Base-by-base conservation (phyloP, 2,329 filamentous ascomycete genomes). In the Podosphaera xanthii region DNA sequence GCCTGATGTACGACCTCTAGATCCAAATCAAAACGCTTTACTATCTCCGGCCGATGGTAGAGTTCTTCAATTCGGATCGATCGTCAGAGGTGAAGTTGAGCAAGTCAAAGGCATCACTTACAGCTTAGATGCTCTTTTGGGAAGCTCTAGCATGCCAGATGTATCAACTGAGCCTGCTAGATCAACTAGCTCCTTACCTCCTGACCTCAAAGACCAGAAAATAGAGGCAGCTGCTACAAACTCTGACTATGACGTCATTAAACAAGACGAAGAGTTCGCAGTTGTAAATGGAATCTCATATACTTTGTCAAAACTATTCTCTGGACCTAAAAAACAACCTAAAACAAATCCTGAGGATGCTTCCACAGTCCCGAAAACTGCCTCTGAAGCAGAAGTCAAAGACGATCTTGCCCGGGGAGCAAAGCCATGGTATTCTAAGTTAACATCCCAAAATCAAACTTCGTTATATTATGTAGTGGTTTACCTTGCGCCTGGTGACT, bases 41-140 rank as follows among this genome's bases (percentile, higher is more conserved):
- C 74, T 97, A 6, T 92, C 88, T 0, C 94, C 92, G 0, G 82
- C 92, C 4, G 92, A 98, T 70, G 92, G 92, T 54, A 85, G 86
- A 63, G 79, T 98, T 53, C 79, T 98, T 34, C 91, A 97, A 67
- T 96, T 89, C 65, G 92, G 92, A 9, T 83, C 82, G 65, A 96
- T 98, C 60, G 85, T 94, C 67, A 82, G 90, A 66, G 90, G 91
- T 55, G 88, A 96, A 68, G 94, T 98, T 50, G 92, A 98, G 71
- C 92, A 98, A 73, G 91, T 98, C 63, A 98, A 98, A 73, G 92
- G 92, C 61, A 92, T 98, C 77, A 98, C 92, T 0, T 98, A 98
- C 72, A 94, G 84, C 64, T 79, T 98, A 59, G 92, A 98, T 69
- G 90, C 92, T 6, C 78, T 98, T 1, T 78, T 98, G 1, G 92